Percentiles rank a stretch among this genome's conserved stretches.
Evolutionary conservation across 345 rosid species (phyloP).

Genomic region (Reutealis trisperma): DNA sequence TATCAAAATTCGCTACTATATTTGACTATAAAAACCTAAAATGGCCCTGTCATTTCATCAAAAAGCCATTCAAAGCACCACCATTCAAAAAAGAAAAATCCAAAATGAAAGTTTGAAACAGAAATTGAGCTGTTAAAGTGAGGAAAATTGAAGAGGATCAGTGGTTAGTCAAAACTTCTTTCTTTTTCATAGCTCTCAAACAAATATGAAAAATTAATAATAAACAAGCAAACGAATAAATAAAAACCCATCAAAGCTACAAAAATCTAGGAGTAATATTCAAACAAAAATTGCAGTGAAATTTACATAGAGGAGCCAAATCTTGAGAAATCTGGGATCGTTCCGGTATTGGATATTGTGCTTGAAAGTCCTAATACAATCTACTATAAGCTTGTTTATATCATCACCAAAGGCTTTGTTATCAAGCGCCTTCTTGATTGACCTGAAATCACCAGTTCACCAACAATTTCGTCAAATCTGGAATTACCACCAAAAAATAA

Average conservation of each 20-base stretch:
- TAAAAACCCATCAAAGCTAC: neutral
- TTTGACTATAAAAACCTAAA: neutral
- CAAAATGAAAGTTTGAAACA: no score
- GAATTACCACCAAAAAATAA: neutral
- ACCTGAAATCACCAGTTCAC: conserved; percentile 40
- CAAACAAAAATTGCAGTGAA: neutral
- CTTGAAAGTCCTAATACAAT: conserved; percentile 62
- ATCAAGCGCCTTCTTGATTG: conserved; percentile 46
- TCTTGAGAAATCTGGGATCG: conserved; percentile 89
- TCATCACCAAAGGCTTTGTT: conserved; percentile 26
- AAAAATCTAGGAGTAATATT: neutral
- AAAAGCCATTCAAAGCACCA: neutral
- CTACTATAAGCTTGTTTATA: conserved; percentile 47
- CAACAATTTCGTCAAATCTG: neutral
- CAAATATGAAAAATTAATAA: no score
- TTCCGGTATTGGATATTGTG: conserved; percentile 54
- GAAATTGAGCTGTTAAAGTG: no score
- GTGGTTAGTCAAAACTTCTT: neutral
- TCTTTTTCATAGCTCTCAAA: neutral
- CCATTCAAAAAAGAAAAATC: neutral
- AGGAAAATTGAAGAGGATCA: neutral
- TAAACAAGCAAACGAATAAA: neutral
- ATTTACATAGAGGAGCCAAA: conserved; percentile 83
- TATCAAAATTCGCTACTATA: neutral
- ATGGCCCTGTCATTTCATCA: neutral